phyloP scores from a whole-genome alignment of 1,284 basidiomycete species.

The Fomitopsis betulina region DNA sequence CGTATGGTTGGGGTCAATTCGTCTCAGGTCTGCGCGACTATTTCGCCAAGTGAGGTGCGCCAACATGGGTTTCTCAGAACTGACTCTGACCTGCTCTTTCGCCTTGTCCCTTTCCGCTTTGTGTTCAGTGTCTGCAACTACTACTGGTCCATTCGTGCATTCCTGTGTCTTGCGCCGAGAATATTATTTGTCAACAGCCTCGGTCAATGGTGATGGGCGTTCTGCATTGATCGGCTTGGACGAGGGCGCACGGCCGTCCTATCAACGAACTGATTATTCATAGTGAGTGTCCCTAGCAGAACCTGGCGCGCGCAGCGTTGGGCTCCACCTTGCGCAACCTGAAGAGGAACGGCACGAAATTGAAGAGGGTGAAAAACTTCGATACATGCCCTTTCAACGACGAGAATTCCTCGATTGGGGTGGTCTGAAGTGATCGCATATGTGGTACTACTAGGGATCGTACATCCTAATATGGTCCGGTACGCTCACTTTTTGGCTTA shows the following conservation, averaged over 20 bases:
- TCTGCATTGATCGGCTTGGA: too few relatives aligned
- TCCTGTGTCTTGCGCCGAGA: conserved; percentile 12
- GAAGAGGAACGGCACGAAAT: conserved; percentile 17
- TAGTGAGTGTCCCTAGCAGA: conserved; percentile 23
- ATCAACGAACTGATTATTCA: conserved; percentile 19
- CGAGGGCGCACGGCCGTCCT: conserved; percentile 16
- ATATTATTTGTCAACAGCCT: conserved; percentile 14
- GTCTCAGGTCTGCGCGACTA: too few relatives aligned
- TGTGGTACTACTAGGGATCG: too few relatives aligned
- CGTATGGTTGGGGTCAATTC: too few relatives aligned
- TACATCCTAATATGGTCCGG: conserved; percentile 8
- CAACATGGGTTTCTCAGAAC: conserved; percentile 13
- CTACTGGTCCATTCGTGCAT: conserved; percentile 20
- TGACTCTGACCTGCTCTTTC: conserved; percentile 15
- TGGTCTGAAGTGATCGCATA: conserved; percentile 13
- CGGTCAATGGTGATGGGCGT: conserved; percentile 7
- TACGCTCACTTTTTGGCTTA: background rate
- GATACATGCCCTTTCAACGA: conserved; percentile 12
- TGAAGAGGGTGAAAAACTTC: conserved; percentile 12
- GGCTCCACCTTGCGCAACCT: conserved; percentile 11
- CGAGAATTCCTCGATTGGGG: background rate
- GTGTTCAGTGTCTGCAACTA: conserved; percentile 13
- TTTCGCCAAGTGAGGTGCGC: background rate
- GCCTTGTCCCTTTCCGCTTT: conserved; percentile 17
- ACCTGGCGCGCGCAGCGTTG: conserved; percentile 16